Conservation (phyloP, 2,329 filamentous ascomycete species). For the Aspergillus sp. region DNA sequence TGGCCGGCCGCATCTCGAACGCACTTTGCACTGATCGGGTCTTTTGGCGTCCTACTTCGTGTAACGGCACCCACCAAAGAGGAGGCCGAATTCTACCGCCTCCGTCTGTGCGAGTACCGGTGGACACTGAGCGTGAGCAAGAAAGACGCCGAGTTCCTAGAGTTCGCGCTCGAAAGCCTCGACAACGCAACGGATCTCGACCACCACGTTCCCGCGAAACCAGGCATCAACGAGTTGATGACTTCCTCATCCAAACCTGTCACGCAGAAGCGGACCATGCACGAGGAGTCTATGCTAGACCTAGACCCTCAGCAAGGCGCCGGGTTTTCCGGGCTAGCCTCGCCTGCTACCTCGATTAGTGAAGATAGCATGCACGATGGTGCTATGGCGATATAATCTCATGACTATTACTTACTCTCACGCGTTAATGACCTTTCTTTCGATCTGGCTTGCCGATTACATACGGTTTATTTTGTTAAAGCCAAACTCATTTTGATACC, state of each 20-base stretch:
- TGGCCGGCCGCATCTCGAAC: slow-evolving; percentile 60
- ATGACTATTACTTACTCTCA: background rate
- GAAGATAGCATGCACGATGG: slow-evolving; percentile 31
- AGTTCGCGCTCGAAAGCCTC: slow-evolving; percentile 74
- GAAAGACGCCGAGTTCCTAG: slow-evolving; percentile 59
- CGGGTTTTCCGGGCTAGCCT: slow-evolving; percentile 38
- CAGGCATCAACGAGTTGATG: slow-evolving; percentile 53
- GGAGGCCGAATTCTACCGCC: slow-evolving; percentile 89
- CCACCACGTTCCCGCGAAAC: slow-evolving; percentile 70
- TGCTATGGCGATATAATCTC: slow-evolving; percentile 10
- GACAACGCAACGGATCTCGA: slow-evolving; percentile 70
- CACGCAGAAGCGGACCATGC: slow-evolving; percentile 15
- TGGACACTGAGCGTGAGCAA: slow-evolving; percentile 90
- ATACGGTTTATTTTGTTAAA: background rate
- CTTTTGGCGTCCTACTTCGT: slow-evolving; percentile 86
- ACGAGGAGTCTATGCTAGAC: slow-evolving; percentile 29
- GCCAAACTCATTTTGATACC: slow-evolving; percentile 12
- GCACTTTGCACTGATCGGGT: slow-evolving; percentile 93
- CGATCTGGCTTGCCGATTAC: background rate
- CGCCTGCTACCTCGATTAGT: slow-evolving; percentile 37
- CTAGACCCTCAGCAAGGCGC: slow-evolving; percentile 24
- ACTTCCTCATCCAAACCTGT: slow-evolving; percentile 28
- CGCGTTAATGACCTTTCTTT: slow-evolving; percentile 13
- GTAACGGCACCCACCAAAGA: slow-evolving; percentile 83
- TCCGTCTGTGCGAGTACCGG: slow-evolving; percentile 81